A percentile compares a stretch with the other conserved stretches of the same genome.
Evolutionary conservation across 176 grass and related monocot species (phyloP).

Genomic region (Juncus effusus): DNA sequence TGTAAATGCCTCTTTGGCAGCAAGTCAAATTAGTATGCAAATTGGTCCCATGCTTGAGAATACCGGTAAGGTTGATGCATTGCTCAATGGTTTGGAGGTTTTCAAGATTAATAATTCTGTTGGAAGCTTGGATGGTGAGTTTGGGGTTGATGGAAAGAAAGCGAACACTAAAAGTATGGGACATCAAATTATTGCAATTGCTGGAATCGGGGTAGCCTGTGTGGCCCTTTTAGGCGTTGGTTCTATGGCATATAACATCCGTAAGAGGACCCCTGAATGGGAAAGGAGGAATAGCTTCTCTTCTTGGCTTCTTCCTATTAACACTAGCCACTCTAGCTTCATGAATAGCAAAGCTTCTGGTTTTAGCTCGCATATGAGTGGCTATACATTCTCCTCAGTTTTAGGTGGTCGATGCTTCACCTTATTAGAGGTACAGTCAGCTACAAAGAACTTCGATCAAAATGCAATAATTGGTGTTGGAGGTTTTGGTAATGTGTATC

Average conservation of each 20-base stretch:
- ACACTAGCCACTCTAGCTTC: slow-evolving; percentile 66
- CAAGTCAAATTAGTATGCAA: slow-evolving; percentile 44
- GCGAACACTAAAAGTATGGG: slow-evolving; percentile 34
- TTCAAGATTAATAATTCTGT: slow-evolving; percentile 87
- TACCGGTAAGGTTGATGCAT: slow-evolving; percentile 55
- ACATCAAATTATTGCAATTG: slow-evolving; percentile 47
- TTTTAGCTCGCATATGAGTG: slow-evolving; percentile 68
- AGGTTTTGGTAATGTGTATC: slow-evolving; percentile 95
- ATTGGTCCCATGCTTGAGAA: slow-evolving; percentile 60
- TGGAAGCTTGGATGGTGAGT: slow-evolving; percentile 78
- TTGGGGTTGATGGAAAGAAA: slow-evolving; percentile 72
- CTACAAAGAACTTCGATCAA: slow-evolving; percentile 77
- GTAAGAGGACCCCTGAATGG: slow-evolving; percentile 82
- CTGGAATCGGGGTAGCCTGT: slow-evolving; percentile 83
- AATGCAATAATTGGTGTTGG: slow-evolving; percentile 87
- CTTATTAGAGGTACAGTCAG: slow-evolving; percentile 64
- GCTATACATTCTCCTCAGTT: slow-evolving; percentile 73
- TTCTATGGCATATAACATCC: slow-evolving; percentile 79
- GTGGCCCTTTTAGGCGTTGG: slow-evolving; percentile 76
- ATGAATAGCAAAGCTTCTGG: slow-evolving; percentile 59
- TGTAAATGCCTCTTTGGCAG: slow-evolving; percentile 36
- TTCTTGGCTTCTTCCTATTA: slow-evolving; percentile 86
- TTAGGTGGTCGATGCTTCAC: slow-evolving; percentile 66
- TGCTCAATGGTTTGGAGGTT: slow-evolving; percentile 90
- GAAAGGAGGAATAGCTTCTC: slow-evolving; percentile 90